phyloP scores from a whole-genome alignment of 805 yeast genomes.

The Cyberlindnera samutprakarnensis region DNA sequence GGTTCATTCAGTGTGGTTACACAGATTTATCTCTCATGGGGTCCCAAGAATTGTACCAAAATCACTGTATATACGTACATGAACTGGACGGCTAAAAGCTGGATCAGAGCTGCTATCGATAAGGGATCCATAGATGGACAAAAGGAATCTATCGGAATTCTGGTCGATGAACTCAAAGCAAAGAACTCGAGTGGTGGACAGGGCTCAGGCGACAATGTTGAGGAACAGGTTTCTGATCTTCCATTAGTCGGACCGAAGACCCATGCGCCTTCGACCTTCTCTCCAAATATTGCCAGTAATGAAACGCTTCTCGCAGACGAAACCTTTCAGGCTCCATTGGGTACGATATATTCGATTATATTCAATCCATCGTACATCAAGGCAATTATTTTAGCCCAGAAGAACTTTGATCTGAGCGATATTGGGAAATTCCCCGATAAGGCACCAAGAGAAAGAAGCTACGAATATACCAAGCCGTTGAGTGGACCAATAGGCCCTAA shows the following conservation, averaged over 20 bases:
- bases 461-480: slow-evolving; percentile 66
- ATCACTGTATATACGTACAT: slow-evolving; percentile 46
- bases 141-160: slow-evolving; percentile 42
- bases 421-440: slow-evolving; percentile 34
- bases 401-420: slow-evolving; percentile 47
- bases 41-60: slow-evolving; percentile 43
- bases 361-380: slow-evolving; percentile 47
- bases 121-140: slow-evolving; percentile 71
- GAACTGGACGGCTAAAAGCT: slow-evolving; percentile 69
- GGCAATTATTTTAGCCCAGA: slow-evolving; percentile 45
- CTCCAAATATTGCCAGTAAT: slow-evolving; percentile 35
- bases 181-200: not conserved
- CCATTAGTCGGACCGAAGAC: slow-evolving; percentile 29
- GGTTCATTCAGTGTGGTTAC: slow-evolving; percentile 57
- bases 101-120: slow-evolving; percentile 74
- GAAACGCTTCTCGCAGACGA: slow-evolving; percentile 49
- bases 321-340: slow-evolving; percentile 53
- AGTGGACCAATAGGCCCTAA: slow-evolving; percentile 87
- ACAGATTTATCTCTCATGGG: slow-evolving; percentile 55
- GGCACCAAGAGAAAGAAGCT: slow-evolving; percentile 35
- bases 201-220: slow-evolving; percentile 12
- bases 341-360: slow-evolving; percentile 48
- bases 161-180: slow-evolving; percentile 36
- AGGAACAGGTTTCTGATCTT: slow-evolving; percentile 13
- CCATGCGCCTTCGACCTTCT: slow-evolving; percentile 39